Conservation (phyloP, 2,329 filamentous ascomycete genomes). For the Aspergillus sergii region DNA sequence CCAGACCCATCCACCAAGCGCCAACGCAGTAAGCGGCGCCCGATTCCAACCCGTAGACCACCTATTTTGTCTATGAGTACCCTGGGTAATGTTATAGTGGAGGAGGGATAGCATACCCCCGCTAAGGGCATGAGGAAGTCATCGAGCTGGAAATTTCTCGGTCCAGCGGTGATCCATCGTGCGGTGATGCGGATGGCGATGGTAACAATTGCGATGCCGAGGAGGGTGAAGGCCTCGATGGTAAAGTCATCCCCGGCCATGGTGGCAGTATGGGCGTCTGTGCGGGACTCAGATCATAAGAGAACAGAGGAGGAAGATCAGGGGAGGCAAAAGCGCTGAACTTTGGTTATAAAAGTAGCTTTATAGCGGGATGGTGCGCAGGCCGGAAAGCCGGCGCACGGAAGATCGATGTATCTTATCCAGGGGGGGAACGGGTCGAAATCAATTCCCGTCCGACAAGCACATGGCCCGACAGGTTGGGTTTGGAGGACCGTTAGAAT, state of each 20-base stretch:
- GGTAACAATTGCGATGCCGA: slow-evolving; percentile 53
- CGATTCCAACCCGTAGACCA: slow-evolving; percentile 56
- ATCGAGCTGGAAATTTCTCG: slow-evolving; percentile 56
- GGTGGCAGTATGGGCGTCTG: neutral
- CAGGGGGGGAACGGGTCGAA: neutral
- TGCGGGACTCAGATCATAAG: neutral
- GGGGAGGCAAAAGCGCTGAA: neutral
- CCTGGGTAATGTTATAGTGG: neutral
- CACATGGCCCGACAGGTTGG: neutral
- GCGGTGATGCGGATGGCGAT: slow-evolving; percentile 56
- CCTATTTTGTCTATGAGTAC: slow-evolving; percentile 32
- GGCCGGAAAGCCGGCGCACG: neutral
- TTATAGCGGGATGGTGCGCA: neutral
- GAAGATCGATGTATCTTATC: neutral
- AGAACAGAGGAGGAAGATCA: neutral
- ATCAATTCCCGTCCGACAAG: neutral
- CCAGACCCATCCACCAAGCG: slow-evolving; percentile 53
- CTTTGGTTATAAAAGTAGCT: neutral
- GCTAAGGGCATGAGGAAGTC: slow-evolving; percentile 63
- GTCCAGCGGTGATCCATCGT: slow-evolving; percentile 52
- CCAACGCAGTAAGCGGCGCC: slow-evolving; percentile 54
- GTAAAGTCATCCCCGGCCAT: slow-evolving; percentile 37
- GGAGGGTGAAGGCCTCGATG: slow-evolving; percentile 54
- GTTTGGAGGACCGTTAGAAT: neutral
- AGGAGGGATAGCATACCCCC: slow-evolving; percentile 40